Evolutionary conservation across 495 filamentous ascomycete genomes (phyloP).

Genomic region (Penicillium manginii): DNA sequence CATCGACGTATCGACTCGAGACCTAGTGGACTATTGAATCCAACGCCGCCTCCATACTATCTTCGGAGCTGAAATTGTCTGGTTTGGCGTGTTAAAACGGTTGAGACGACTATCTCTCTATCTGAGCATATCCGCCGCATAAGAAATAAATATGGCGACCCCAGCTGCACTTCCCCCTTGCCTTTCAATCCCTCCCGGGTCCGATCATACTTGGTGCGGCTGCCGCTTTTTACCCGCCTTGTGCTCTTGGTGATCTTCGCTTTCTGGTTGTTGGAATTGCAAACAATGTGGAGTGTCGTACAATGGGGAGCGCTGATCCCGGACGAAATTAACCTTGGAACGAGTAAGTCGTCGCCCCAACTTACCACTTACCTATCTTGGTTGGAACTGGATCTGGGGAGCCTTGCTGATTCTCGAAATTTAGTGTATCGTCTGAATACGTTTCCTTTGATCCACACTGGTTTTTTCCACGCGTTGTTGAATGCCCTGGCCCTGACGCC

Average conservation of each 20-base stretch:
- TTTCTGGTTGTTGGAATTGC: slow-evolving; percentile 69
- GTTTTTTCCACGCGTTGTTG: slow-evolving; percentile 76
- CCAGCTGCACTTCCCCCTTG: slow-evolving; percentile 46
- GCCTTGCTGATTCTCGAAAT: slow-evolving; percentile 8
- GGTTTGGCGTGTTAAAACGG: background rate
- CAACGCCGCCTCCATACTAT: background rate
- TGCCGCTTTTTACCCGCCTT: slow-evolving; percentile 87
- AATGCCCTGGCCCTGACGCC: slow-evolving; percentile 82
- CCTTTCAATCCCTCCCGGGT: slow-evolving; percentile 55
- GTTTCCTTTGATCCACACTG: slow-evolving; percentile 84
- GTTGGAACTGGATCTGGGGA: background rate
- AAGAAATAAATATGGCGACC: slow-evolving; percentile 36
- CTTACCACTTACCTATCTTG: background rate
- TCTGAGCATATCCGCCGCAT: background rate
- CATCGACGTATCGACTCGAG: background rate
- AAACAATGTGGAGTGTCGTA: slow-evolving; percentile 67
- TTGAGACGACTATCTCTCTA: background rate
- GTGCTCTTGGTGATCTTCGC: slow-evolving; percentile 67
- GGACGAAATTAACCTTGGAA: slow-evolving; percentile 66
- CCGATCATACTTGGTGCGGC: slow-evolving; percentile 74
- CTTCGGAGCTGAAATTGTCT: background rate
- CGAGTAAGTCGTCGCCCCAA: slow-evolving; percentile 63
- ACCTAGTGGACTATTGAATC: background rate
- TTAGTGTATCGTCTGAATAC: slow-evolving; percentile 92
- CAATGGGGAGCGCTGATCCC: slow-evolving; percentile 81